A percentile compares a stretch with the other conserved stretches of the same genome.
phyloP scores from a whole-genome alignment of 2,329 filamentous ascomycete genomes.

The Ilyonectria destructans region DNA sequence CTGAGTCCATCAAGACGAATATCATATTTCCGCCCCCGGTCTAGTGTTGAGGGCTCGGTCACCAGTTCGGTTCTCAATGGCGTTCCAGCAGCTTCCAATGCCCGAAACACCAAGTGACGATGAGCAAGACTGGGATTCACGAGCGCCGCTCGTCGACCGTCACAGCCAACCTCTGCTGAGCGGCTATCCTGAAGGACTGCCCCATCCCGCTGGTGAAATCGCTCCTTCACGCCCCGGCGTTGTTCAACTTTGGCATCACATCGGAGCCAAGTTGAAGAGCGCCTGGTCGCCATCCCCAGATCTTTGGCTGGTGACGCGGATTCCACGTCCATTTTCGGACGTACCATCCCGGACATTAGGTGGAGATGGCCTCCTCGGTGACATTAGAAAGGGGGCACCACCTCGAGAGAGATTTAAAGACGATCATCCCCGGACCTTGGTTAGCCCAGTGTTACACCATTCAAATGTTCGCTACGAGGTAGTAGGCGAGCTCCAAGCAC shows the following conservation, averaged over 20 bases:
- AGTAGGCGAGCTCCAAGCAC: neutral
- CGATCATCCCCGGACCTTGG: neutral
- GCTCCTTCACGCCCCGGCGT: neutral
- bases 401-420: constrained; percentile 9
- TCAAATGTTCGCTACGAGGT: neutral
- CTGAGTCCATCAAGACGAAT: neutral
- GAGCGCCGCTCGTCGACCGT: neutral
- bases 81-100: neutral
- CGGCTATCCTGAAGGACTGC: neutral
- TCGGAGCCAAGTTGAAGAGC: constrained; percentile 6
- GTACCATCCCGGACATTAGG: neutral
- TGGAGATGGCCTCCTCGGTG: constrained; percentile 3
- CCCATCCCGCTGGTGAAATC: neutral
- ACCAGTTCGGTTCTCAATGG: constrained; percentile 2
- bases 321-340: constrained; percentile 14
- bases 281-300: constrained; percentile 5
- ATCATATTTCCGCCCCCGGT: neutral
- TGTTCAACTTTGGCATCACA: constrained; percentile 6
- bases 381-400: constrained; percentile 7
- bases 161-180: neutral
- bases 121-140: constrained; percentile 4
- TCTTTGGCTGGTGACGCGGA: constrained; percentile 15
- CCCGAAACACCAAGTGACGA: neutral
- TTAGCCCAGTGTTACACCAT: neutral
- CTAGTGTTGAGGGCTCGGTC: neutral